A percentile compares a stretch with the other conserved stretches of the same genome.
phyloP scores from a whole-genome alignment of 106 monocot genomes.

The Dendrobium nobile region DNA sequence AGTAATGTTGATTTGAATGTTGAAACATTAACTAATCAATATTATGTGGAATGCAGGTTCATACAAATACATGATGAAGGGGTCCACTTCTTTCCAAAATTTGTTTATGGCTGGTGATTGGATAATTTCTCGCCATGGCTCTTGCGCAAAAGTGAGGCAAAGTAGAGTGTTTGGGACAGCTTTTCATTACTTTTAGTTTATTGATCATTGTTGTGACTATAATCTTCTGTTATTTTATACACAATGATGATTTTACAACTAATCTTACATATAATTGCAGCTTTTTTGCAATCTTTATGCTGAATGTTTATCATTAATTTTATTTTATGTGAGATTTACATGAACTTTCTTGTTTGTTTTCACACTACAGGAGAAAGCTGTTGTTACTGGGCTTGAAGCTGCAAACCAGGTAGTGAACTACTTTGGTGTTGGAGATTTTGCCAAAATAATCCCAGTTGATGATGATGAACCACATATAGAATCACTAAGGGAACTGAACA shows the following conservation, averaged over 20 bases:
- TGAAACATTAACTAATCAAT: neutral
- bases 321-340: neutral
- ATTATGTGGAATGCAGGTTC: slow-evolving; percentile 37
- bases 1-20: too few species aligned
- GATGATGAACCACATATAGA: slow-evolving; percentile 69
- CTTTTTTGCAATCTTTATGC: too few species aligned
- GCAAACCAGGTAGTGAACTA: slow-evolving; percentile 65
- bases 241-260: neutral
- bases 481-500: slow-evolving; percentile 36
- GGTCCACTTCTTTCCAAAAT: slow-evolving; percentile 57
- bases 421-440: slow-evolving; percentile 47
- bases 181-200: too few species aligned
- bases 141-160: slow-evolving; percentile 49
- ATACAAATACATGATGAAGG: slow-evolving; percentile 70
- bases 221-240: too few species aligned
- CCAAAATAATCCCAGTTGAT: slow-evolving; percentile 61
- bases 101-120: slow-evolving; percentile 80
- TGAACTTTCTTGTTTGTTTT: neutral
- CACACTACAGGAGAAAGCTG: slow-evolving; percentile 51
- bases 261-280: too few species aligned
- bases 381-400: slow-evolving; percentile 73
- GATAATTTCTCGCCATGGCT: slow-evolving; percentile 68
- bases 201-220: too few species aligned
- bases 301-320: too few species aligned
- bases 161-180: too few species aligned